Base-by-base conservation (phyloP, 2,329 filamentous ascomycete species). In the Zymoseptoria ardabiliae region DNA sequence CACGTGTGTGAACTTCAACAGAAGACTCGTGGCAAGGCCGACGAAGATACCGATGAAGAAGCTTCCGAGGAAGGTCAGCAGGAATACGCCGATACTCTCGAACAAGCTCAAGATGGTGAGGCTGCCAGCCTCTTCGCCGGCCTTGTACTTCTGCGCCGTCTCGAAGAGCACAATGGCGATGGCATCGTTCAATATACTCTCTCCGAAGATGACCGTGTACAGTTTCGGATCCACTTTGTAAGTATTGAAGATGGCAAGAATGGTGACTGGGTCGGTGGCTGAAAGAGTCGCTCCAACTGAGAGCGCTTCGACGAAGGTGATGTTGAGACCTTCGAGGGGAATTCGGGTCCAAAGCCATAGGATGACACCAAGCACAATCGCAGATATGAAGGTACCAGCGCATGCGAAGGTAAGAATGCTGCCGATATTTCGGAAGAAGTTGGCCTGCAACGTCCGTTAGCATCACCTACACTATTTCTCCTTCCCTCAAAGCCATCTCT, bases 211-310 rank as follows among this genome's bases (percentile, higher is more conserved):
- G 73, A 99, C 87, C 28, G 94, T 99, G 77, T 99, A 99, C 19
- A 99, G 83, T 77, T 97, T 97, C 2, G 94, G 94, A 70, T 99
- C 94, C 69, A 99, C 94, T 77, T 97, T 97, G 83, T 97, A 99
- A 1, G 94, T 89, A 75, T 97, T 97, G 83, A 99, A 99, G 68
- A 99, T 99, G 73, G 94, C 94, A 57, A 99, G 81, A 68, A 99
- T 97, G 0, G 94, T 99, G 60, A 99, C 93, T 0, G 94, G 94
- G 72, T 99, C 94, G 1, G 94, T 99, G 61, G 94, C 94, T 1
- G 94, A 97, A 30, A 99, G 83, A 0, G 94, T 99, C 51, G 94
- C 94, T 69, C 94, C 94, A 50, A 99, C 91, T 0, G 92, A 95
- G 73, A 99, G 94, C 65, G 94, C 94, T 72, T 99, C 94, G 65